phyloP scores from a whole-genome alignment of 495 filamentous ascomycete species.

The Xylaria bambusicola region DNA sequence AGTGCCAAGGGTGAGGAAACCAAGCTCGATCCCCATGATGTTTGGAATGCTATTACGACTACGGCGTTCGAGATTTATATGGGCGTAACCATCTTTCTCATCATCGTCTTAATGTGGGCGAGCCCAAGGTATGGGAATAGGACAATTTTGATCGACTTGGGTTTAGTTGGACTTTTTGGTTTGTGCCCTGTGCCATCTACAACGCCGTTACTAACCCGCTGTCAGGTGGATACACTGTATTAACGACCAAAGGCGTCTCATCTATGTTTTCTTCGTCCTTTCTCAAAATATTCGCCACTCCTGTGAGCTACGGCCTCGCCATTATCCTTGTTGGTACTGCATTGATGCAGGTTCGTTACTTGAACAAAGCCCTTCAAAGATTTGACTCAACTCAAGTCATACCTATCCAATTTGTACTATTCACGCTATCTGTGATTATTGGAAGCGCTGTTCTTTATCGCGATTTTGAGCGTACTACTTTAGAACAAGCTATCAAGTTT shows the following conservation, averaged over 20 bases:
- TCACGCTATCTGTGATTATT: constrained; percentile 92
- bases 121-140: constrained; percentile 77
- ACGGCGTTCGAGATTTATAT: constrained; percentile 93
- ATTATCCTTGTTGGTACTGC: constrained; percentile 79
- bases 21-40: constrained; percentile 86
- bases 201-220: constrained; percentile 34
- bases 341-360: constrained; percentile 91
- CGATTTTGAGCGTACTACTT: constrained; percentile 81
- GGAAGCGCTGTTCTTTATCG: constrained; percentile 91
- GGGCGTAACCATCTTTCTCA: constrained; percentile 70
- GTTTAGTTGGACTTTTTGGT: constrained; percentile 91
- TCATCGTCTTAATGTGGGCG: constrained; percentile 73
- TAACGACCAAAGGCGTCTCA: constrained; percentile 94
- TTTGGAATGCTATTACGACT: constrained; percentile 84
- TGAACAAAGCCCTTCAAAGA: constrained; percentile 90
- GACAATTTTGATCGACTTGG: constrained; percentile 90
- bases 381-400: constrained; percentile 98
- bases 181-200: constrained; percentile 33
- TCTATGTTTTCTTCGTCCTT: constrained; percentile 89
- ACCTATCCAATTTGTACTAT: constrained; percentile 93
- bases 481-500: constrained; percentile 74
- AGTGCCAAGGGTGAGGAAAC: constrained; percentile 88
- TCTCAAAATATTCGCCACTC: constrained; percentile 83
- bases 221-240: constrained; percentile 86
- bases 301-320: constrained; percentile 82